A percentile compares a stretch with the other conserved stretches of the same genome.
phyloP scores from a whole-genome alignment of 2,329 filamentous ascomycete species.

The Rhynchosporium graminicola region DNA sequence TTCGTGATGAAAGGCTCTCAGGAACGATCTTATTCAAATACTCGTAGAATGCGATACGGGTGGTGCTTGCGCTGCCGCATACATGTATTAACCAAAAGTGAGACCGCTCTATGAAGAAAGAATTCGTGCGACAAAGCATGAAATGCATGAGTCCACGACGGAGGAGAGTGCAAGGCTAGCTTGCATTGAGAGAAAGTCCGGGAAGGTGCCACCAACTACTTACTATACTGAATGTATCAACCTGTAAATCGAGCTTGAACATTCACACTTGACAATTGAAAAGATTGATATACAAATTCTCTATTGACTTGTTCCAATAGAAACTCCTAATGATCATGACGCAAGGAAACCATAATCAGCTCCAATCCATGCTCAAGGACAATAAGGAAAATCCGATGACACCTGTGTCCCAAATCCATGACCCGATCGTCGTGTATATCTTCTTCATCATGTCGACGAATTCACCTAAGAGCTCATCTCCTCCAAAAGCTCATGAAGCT shows the following conservation, averaged over 20 bases:
- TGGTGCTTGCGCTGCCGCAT: constrained; percentile 28
- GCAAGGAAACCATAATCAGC: constrained; percentile 38
- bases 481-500: constrained; percentile 60
- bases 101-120: constrained; percentile 36
- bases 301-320: constrained; percentile 21
- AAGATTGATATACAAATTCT: constrained; percentile 18
- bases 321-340: constrained; percentile 19
- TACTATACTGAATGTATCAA: too few relatives aligned
- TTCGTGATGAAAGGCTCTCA: constrained; percentile 27
- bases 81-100: constrained; percentile 40
- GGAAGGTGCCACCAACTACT: constrained; percentile 16
- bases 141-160: background rate
- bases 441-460: constrained; percentile 20
- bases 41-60: constrained; percentile 37
- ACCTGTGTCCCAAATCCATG: constrained; percentile 26
- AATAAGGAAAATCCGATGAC: constrained; percentile 28
- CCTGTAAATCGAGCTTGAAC: background rate
- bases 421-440: constrained; percentile 29
- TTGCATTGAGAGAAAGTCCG: too few relatives aligned
- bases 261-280: constrained; percentile 16
- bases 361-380: constrained; percentile 37
- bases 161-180: constrained; percentile 18
- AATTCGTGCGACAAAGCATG: background rate
- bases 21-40: constrained; percentile 35
- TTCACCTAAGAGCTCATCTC: constrained; percentile 43